Conservation (phyloP, 805 yeast species). For the Myxozyma neotropica region DNA sequence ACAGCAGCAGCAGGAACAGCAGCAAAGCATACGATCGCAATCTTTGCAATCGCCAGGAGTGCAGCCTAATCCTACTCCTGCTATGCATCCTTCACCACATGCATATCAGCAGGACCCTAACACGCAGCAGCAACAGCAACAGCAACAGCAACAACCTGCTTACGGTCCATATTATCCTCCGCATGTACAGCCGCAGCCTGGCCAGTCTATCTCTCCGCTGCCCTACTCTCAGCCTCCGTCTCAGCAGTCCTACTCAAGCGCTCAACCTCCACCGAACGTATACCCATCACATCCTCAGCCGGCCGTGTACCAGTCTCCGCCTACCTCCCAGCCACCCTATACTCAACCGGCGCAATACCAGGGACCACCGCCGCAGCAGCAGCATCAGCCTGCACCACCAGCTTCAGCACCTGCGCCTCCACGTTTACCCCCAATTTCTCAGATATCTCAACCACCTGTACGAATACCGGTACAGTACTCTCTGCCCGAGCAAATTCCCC, state of each 20-base stretch:
- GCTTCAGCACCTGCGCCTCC: background rate
- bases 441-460: slow-evolving; percentile 13
- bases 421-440: slow-evolving; percentile 28
- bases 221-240: background rate
- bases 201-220: background rate
- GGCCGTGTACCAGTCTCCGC: background rate
- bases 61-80: background rate
- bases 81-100: background rate
- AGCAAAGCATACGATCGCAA: background rate
- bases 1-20: slow-evolving; percentile 9
- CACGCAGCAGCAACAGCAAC: background rate
- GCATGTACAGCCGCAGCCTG: background rate
- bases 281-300: slow-evolving; percentile 12
- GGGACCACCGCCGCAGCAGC: background rate
- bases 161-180: background rate
- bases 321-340: background rate
- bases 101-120: background rate
- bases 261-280: background rate
- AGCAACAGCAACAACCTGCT: background rate
- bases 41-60: background rate
- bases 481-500: background rate
- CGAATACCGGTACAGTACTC: slow-evolving; percentile 1
- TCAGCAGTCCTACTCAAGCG: background rate
- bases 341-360: background rate
- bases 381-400: background rate